phyloP scores from a whole-genome alignment of 768 basidiomycete species.

The Termitomyces sp. region DNA sequence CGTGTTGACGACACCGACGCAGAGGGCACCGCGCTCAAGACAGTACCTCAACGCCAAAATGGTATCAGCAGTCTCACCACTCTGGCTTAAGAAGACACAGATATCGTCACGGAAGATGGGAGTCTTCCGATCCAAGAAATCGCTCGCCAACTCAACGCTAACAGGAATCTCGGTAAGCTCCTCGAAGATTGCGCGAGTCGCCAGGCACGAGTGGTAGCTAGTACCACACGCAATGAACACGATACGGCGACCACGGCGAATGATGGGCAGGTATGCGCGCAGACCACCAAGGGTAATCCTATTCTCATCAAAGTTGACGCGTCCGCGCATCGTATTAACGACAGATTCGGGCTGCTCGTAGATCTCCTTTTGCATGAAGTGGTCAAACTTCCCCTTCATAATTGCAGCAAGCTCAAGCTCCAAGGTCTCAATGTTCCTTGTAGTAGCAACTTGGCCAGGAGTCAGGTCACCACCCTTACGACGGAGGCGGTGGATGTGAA shows the following conservation, averaged over 20 bases:
- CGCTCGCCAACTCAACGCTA: conserved; percentile 93
- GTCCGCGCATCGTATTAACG: conserved; percentile 99
- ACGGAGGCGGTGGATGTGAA: conserved; percentile 97
- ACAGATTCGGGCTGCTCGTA: conserved; percentile 99
- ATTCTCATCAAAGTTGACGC: conserved; percentile 95
- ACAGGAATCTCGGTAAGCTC: conserved; percentile 99
- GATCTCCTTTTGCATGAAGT: conserved; percentile 99
- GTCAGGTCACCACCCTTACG: conserved; percentile 67
- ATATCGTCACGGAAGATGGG: conserved; percentile 99
- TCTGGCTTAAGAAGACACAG: conserved; percentile 94
- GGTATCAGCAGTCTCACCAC: conserved; percentile 98
- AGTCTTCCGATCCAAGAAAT: conserved; percentile 98
- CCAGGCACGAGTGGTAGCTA: conserved; percentile 94
- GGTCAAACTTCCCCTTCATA: conserved; percentile 99
- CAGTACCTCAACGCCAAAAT: conserved; percentile 96
- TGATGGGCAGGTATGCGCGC: conserved; percentile 91
- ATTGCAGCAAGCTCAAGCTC: conserved; percentile 99
- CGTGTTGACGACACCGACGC: conserved; percentile 96
- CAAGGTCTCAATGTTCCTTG: conserved; percentile 94
- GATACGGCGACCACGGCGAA: conserved; percentile 89
- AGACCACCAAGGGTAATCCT: conserved; percentile 92
- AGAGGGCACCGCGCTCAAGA: conserved; percentile 92
- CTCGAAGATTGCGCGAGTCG: conserved; percentile 96
- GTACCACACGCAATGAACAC: conserved; percentile 99
- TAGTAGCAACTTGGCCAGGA: conserved; percentile 57